Evolutionary conservation across 208 protist genomes (phyloP).

Genomic region (Trypanosoma cruzi): DNA sequence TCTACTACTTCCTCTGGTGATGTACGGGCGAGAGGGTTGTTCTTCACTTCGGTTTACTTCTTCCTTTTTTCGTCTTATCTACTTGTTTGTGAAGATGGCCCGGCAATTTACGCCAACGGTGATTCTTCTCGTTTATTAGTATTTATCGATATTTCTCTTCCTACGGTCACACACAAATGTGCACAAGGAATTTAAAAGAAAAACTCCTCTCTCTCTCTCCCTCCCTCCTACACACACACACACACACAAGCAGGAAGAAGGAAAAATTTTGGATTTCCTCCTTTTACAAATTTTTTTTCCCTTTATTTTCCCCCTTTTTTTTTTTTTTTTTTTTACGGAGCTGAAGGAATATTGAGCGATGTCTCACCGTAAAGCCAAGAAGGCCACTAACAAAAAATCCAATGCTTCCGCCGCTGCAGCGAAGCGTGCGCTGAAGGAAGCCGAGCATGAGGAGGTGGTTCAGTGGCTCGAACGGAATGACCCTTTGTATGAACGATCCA

Average conservation of each 20-base stretch:
- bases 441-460: slow-evolving; percentile 28
- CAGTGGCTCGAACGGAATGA: slow-evolving; percentile 69
- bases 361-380: slow-evolving; percentile 29
- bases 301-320: background rate
- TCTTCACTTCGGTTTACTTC: background rate
- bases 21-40: background rate
- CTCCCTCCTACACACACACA: background rate
- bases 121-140: no score
- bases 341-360: slow-evolving; percentile 18
- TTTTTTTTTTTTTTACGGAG: slow-evolving; percentile 12
- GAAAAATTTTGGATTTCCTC: background rate
- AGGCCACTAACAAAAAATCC: slow-evolving; percentile 2
- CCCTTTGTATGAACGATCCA: slow-evolving; percentile 51
- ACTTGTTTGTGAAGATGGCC: no score
- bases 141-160: no score
- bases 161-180: no score
- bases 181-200: no score
- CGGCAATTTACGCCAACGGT: no score
- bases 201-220: no score
- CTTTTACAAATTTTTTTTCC: background rate
- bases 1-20: slow-evolving; percentile 56
- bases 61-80: slow-evolving; percentile 11
- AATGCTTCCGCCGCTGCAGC: slow-evolving; percentile 14
- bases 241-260: no score
- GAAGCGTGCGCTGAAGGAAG: slow-evolving; percentile 37